Evolutionary conservation across 805 yeast genomes (phyloP).

Genomic region (Saturnispora quitensis): DNA sequence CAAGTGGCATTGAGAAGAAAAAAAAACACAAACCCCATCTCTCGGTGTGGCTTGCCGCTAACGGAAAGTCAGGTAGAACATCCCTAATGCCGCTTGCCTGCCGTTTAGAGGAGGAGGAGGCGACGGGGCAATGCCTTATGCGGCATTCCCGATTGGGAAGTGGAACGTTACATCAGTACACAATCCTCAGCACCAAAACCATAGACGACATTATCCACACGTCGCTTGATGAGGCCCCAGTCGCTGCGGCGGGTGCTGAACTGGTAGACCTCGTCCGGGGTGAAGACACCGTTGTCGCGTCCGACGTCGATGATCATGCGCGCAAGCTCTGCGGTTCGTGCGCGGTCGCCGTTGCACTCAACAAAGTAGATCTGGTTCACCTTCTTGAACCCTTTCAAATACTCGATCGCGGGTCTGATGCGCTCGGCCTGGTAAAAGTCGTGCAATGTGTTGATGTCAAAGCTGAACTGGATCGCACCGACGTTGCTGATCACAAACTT

Average conservation of each 20-base stretch:
- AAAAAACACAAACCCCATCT: no score
- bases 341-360: conserved; percentile 36
- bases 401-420: conserved; percentile 62
- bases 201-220: conserved; percentile 91
- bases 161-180: conserved; percentile 34
- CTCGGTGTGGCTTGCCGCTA: neutral
- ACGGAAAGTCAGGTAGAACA: neutral
- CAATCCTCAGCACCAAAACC: conserved; percentile 83
- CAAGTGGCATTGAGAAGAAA: neutral
- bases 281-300: conserved; percentile 79
- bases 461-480: conserved; percentile 77
- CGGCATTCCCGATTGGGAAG: neutral
- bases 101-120: neutral
- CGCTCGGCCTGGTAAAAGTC: conserved; percentile 56
- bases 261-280: conserved; percentile 91
- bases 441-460: conserved; percentile 74
- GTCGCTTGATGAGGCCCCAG: conserved; percentile 67
- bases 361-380: conserved; percentile 80
- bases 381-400: conserved; percentile 71
- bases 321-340: conserved; percentile 47
- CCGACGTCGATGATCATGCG: conserved; percentile 72
- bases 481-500: conserved; percentile 58
- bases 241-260: conserved; percentile 82
- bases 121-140: neutral
- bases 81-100: neutral